A percentile compares a stretch with the other conserved stretches of the same genome.
Evolutionary conservation across 306 rosid genomes (phyloP).

Genomic region (Cucurbita maxima): DNA sequence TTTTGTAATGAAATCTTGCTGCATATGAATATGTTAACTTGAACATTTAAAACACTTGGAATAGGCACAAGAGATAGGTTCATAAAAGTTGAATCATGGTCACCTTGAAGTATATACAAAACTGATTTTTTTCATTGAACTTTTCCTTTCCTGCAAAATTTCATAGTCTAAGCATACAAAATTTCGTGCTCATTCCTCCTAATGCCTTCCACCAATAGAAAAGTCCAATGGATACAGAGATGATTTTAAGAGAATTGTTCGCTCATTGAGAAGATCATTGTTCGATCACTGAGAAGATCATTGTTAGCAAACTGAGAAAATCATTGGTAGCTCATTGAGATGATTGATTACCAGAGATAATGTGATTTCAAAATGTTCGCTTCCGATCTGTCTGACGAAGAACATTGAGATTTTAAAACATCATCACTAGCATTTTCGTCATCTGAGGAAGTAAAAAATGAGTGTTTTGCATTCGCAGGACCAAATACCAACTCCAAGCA

Average conservation of each 20-base stretch:
- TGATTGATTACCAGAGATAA: not conserved
- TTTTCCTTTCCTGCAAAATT: constrained; percentile 11
- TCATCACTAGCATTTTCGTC: constrained; percentile 13
- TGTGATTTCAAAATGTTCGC: not conserved
- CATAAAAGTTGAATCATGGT: not conserved
- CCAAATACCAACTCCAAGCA: constrained; percentile 80
- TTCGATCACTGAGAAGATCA: not conserved
- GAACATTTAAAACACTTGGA: not conserved
- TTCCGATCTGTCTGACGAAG: constrained; percentile 3
- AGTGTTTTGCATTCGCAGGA: constrained; percentile 67
- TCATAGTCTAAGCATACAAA: constrained; percentile 22
- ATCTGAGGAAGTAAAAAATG: constrained; percentile 15
- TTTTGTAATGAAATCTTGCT: no score
- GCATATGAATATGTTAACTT: not conserved
- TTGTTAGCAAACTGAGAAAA: not conserved
- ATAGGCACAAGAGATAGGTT: not conserved
- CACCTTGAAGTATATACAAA: not conserved
- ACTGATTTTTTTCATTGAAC: not conserved
- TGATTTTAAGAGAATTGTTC: not conserved
- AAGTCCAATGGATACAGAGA: constrained; percentile 11
- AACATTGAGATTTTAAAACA: constrained; percentile 6
- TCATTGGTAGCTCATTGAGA: not conserved
- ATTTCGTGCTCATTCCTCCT: constrained; percentile 9
- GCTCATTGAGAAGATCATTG: not conserved
- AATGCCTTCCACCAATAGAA: constrained; percentile 28